Evolutionary conservation across 257 asterid species (phyloP).

Genomic region (Mentha longifolia): DNA sequence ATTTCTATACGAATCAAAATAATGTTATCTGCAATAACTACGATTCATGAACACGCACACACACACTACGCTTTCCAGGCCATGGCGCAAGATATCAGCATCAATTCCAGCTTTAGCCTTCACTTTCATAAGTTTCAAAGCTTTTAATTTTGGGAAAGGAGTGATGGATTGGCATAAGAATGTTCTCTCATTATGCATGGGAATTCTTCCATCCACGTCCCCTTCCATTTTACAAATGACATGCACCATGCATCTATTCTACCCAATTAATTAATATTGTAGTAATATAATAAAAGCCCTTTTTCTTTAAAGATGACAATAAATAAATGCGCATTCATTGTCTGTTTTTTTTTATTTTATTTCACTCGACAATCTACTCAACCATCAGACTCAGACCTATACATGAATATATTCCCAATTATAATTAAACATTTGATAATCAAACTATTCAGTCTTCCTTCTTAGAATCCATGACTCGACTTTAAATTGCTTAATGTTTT

Average conservation of each 20-base stretch:
- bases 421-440: too few relatives aligned
- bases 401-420: too few relatives aligned
- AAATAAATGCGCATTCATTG: background rate
- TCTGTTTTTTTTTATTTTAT: background rate
- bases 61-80: conserved; percentile 4
- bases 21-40: too few relatives aligned
- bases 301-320: background rate
- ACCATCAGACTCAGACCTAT: background rate
- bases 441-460: background rate
- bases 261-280: too few relatives aligned
- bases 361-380: background rate
- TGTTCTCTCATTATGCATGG: conserved; percentile 25
- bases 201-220: conserved; percentile 38
- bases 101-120: conserved; percentile 20
- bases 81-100: background rate
- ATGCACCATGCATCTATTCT: conserved; percentile 29
- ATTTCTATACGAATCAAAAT: too few relatives aligned
- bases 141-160: conserved; percentile 18
- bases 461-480: too few relatives aligned
- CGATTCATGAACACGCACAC: background rate
- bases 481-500: too few relatives aligned
- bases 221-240: background rate
- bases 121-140: conserved; percentile 12
- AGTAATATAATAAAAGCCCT: too few relatives aligned
- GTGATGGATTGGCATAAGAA: conserved; percentile 10